Evolutionary conservation across 2,329 filamentous ascomycete genomes (phyloP), one percentile per base, ranked within the genome.

Genomic region (Cladophialophora psammophila): DNA sequence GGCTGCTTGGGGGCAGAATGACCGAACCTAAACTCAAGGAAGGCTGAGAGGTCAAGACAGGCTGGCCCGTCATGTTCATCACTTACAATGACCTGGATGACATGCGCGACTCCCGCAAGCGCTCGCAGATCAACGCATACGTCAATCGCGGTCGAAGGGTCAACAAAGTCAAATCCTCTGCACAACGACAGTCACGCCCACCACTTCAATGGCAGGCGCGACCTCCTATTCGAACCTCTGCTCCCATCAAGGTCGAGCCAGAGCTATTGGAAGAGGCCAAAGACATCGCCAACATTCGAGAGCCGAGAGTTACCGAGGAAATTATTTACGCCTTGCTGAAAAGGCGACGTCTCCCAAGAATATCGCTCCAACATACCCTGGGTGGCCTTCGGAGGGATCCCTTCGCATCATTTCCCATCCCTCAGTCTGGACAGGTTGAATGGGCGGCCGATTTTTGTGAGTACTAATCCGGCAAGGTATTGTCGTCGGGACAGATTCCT

Each of bases 51-150:
- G 40, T 42, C 40, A n/a, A 36, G 31, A 20, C 10, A 35, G 42
- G 52, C 32, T 34, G 20, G 34, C 18, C 45, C 45, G 58, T 26
- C 58, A 60, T 60, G 58, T 60, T 60, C 58, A 60, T 60, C 58
- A 52, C 42, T 32, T 60, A 60, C 45, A 60, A 53, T 53, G 45
- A 60, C 40, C 36, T 60, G 58, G 58, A 60, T n/a, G 58, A 60
- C 26, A 52, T 60, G 58, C 58, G 58, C 42, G 58, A 60, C 36
- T 10, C 58, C 40, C 58, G 58, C 40, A 60, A 60, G 34, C 58
- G 58, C 5, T 60, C 58, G 31, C 58, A 60, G 31, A 60, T 60
- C 58, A 60, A 60, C 32, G 58, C 58, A 20, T 50, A 18, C n/a
- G 58, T 60, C 42, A 60, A 60, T 20, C 58, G 58, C 2, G 45